Base-by-base conservation (phyloP, 2,329 filamentous ascomycete genomes). In the Aschersonia sp. region DNA sequence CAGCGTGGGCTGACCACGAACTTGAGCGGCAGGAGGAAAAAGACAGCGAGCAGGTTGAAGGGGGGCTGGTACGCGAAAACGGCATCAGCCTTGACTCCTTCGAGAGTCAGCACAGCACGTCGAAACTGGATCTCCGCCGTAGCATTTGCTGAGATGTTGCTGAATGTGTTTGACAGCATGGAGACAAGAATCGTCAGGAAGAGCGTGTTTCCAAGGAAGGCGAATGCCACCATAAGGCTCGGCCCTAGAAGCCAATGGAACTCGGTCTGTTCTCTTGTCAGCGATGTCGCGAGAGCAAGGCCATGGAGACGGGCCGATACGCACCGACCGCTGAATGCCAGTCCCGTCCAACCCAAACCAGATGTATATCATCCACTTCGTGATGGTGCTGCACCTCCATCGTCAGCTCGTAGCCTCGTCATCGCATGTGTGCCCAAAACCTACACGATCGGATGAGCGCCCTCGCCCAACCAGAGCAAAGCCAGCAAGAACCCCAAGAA, bases 301-400 rank as follows among this genome's bases (percentile, higher is more conserved):
- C 12, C 5, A 9, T 11, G n/a, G 44, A 29, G 29, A 31, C n/a
- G 12, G 30, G 7, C 35, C 14, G 12, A 8, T 6, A 58, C 68
- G 58, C 57, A 73, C 71, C 49, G 76, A 77, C 53, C 70, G 63
- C 44, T 78, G 70, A 42, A 82, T 79, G 6, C 78, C 78, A 4
- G 73, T 79, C 6, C 77, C 87, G 56, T 92, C 87, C 2, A 94
- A 75, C 2, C 87, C 87, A 58, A 94, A 92, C 87, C 87, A 94
- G 53, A 94, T 89, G 75, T 85, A 92, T 2, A 92, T 75, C 85
- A 94, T 90, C 87, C 87, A 94, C 63, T 89, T 88, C 43, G 79
- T 79, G 52, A 92, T 88, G 1, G 81, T 85, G 5, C 71, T 75
- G 44, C 30, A 30, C 30, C 35, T 22, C 7, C 22, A 22, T 22